A percentile compares a stretch with the other conserved stretches of the same genome.
Conservation (phyloP, 305 asterid genomes). For the Solanum aculeatissimum region DNA sequence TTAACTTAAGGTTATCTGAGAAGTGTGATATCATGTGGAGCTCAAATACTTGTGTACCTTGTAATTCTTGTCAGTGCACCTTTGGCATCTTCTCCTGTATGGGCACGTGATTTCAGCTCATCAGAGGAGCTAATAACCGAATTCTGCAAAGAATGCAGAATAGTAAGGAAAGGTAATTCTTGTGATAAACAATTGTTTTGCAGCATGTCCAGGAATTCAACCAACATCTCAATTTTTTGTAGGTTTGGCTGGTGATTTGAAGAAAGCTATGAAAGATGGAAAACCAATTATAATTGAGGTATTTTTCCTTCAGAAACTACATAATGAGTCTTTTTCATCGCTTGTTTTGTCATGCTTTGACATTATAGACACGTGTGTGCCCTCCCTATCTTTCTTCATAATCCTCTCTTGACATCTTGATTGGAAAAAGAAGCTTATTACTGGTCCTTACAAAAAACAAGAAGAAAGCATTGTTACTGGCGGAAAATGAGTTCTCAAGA, state of each 20-base stretch:
- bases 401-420: background rate
- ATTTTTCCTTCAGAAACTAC: conserved; percentile 2
- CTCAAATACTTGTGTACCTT: conserved; percentile 6
- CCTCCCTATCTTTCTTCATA: background rate
- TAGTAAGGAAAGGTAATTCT: conserved; percentile 82
- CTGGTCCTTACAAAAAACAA: background rate
- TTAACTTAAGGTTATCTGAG: background rate
- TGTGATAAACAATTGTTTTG: background rate
- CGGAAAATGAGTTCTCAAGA: background rate
- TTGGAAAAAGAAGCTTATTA: background rate
- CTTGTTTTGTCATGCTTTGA: background rate
- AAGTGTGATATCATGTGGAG: background rate
- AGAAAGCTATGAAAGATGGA: conserved; percentile 99
- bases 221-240: conserved; percentile 5
- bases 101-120: conserved; percentile 88
- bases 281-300: conserved; percentile 98
- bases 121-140: conserved; percentile 90
- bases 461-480: background rate
- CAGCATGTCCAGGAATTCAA: conserved; percentile 8
- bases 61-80: conserved; percentile 68
- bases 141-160: conserved; percentile 96
- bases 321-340: background rate
- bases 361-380: background rate
- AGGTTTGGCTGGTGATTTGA: conserved; percentile 98
- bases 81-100: conserved; percentile 78